These are phyloP conservation scores for Pseudopyrenochaeta lycopersici DNA, from an alignment of 2,329 filamentous ascomycete genomes.

Conservation along the genomic window DNA sequence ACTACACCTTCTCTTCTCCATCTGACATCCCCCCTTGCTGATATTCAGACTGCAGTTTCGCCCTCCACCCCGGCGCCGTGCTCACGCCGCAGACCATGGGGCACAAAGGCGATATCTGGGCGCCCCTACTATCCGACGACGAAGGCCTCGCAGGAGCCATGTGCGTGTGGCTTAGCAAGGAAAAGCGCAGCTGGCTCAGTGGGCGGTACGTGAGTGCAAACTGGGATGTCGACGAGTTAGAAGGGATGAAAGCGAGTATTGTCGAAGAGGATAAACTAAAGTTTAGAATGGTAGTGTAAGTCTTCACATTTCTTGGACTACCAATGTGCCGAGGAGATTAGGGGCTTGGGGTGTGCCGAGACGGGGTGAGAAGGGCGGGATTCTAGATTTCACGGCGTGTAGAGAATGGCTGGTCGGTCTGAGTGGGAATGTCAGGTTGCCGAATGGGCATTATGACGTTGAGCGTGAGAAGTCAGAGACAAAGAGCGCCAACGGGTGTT, in stretches of 20 bases:
- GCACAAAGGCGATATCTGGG: slow-evolving; percentile 12
- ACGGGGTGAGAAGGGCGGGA: too few relatives aligned
- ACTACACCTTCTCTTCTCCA: background rate
- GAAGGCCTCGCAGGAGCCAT: slow-evolving; percentile 35
- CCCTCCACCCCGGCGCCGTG: slow-evolving; percentile 36
- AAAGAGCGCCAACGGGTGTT: too few relatives aligned
- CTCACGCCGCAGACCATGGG: slow-evolving; percentile 19
- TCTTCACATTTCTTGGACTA: too few relatives aligned
- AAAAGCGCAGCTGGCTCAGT: slow-evolving; percentile 33
- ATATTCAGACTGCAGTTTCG: background rate
- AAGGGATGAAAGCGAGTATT: slow-evolving; percentile 20
- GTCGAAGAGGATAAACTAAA: slow-evolving; percentile 22
- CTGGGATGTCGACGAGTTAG: slow-evolving; percentile 44
- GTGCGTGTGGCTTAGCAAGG: slow-evolving; percentile 34
- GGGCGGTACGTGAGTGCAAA: slow-evolving; percentile 35
- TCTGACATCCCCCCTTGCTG: background rate
- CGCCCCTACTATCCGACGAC: background rate
- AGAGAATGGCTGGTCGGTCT: too few relatives aligned
- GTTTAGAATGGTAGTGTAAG: slow-evolving; percentile 16
- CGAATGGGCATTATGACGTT: too few relatives aligned
- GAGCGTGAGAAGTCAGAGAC: too few relatives aligned
- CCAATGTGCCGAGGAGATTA: too few relatives aligned
- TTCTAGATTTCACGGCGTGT: too few relatives aligned
- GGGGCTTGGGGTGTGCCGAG: too few relatives aligned
- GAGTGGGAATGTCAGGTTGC: too few relatives aligned